Evolutionary conservation across 208 protist genomes (phyloP).

Genomic region (Wallacemonas collosoma): DNA sequence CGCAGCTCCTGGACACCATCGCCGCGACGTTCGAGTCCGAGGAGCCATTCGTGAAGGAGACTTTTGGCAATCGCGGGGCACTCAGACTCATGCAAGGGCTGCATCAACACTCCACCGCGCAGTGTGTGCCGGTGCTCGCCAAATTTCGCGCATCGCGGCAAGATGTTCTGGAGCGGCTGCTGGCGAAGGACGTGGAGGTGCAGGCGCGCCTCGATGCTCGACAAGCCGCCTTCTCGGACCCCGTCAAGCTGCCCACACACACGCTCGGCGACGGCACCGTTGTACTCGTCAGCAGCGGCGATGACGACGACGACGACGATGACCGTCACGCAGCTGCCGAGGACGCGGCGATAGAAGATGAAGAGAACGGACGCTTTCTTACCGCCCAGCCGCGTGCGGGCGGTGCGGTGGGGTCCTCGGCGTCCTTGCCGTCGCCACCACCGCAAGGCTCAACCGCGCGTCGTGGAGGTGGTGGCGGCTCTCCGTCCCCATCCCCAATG

Average conservation of each 20-base stretch:
- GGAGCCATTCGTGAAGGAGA: constrained; percentile 61
- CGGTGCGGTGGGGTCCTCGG: too few species aligned
- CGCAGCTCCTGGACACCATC: constrained; percentile 76
- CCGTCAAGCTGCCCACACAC: background rate
- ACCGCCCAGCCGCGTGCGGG: too few species aligned
- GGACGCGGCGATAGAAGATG: background rate
- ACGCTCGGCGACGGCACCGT: background rate
- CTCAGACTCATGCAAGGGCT: constrained; percentile 60
- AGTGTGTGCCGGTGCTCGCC: constrained; percentile 77
- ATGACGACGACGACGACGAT: constrained; percentile 13
- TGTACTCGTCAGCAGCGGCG: constrained; percentile 8
- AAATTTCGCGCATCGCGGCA: constrained; percentile 73
- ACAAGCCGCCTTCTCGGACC: background rate
- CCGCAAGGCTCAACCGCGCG: too few species aligned
- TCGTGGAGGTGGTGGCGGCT: too few species aligned
- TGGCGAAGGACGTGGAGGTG: constrained; percentile 27
- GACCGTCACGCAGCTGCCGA: background rate
- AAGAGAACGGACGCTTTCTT: background rate
- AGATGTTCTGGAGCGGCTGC: constrained; percentile 36
- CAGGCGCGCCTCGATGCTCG: background rate
- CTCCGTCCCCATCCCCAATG: background rate
- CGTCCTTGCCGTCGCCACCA: too few species aligned
- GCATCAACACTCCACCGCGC: constrained; percentile 60
- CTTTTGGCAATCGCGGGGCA: constrained; percentile 56
- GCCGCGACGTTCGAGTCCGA: constrained; percentile 78